Percentiles rank a stretch among this genome's conserved stretches.
Evolutionary conservation across 2,329 filamentous ascomycete species (phyloP).

Genomic region (Rutstroemia sp.): DNA sequence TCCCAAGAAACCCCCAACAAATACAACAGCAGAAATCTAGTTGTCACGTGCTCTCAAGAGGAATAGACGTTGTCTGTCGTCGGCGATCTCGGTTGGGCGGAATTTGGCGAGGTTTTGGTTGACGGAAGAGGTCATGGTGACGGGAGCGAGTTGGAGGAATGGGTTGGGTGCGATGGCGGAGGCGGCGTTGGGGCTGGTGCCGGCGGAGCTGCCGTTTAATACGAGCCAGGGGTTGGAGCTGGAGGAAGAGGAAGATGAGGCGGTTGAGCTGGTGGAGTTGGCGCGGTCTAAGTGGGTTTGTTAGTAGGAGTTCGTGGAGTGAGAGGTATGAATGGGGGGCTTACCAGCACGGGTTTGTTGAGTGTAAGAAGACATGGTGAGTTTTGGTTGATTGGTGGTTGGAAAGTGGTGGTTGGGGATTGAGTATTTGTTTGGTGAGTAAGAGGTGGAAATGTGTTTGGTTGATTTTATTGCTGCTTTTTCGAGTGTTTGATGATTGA

Average conservation of each 20-base stretch:
- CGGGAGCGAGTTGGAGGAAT: conserved; percentile 5
- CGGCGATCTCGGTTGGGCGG: background rate
- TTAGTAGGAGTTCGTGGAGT: background rate
- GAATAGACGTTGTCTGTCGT: conserved; percentile 6
- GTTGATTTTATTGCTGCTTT: background rate
- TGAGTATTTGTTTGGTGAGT: background rate
- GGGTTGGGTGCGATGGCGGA: background rate
- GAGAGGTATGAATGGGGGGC: background rate
- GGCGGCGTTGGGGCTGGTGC: background rate
- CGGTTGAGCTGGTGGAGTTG: conserved; percentile 1
- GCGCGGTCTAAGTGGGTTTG: background rate
- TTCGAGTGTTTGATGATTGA: background rate
- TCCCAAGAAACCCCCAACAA: background rate
- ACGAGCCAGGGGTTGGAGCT: conserved; percentile 3
- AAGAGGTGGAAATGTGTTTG: background rate
- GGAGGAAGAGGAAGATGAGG: background rate
- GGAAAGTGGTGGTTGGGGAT: background rate
- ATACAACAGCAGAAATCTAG: background rate
- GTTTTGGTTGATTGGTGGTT: background rate
- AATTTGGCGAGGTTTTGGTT: background rate
- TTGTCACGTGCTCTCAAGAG: conserved; percentile 6
- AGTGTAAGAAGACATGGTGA: conserved; percentile 7
- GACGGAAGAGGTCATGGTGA: background rate
- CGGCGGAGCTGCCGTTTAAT: background rate
- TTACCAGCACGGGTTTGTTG: conserved; percentile 6